Evolutionary conservation across 345 rosid species (phyloP).

Genomic region (Trapa incisa): DNA sequence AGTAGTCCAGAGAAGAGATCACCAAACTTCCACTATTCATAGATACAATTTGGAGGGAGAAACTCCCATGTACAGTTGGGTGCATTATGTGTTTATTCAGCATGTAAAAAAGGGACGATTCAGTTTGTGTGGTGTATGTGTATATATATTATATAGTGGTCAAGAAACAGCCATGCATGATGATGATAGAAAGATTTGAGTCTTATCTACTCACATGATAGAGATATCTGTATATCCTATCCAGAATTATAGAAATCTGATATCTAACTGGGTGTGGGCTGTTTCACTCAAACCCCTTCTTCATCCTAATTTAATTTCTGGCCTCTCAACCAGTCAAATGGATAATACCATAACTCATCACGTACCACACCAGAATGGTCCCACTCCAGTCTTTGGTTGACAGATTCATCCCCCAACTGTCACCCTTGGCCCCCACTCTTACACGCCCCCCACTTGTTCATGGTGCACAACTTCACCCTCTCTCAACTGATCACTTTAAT

Average conservation of each 20-base stretch:
- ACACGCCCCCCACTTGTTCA: too few relatives aligned
- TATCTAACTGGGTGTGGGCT: slow-evolving; percentile 13
- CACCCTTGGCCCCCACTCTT: slow-evolving; percentile 23
- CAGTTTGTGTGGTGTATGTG: too few relatives aligned
- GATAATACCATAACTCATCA: slow-evolving; percentile 21
- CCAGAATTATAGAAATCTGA: neutral
- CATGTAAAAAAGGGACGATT: too few relatives aligned
- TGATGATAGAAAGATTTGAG: slow-evolving; percentile 4
- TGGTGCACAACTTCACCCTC: too few relatives aligned
- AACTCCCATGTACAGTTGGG: too few relatives aligned
- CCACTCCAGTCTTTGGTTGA: slow-evolving; percentile 6
- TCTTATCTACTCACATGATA: slow-evolving; percentile 14
- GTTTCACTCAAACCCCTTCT: slow-evolving; percentile 8
- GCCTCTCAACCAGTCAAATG: slow-evolving; percentile 14
- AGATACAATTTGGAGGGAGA: too few relatives aligned
- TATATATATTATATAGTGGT: slow-evolving; percentile 4
- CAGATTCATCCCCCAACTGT: slow-evolving; percentile 37
- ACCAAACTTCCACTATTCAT: too few relatives aligned
- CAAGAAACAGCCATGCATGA: slow-evolving; percentile 18
- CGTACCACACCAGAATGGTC: slow-evolving; percentile 13
- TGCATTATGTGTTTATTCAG: too few relatives aligned
- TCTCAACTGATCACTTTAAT: neutral
- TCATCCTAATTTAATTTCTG: neutral
- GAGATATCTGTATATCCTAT: slow-evolving; percentile 9
- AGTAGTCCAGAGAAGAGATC: neutral